These are phyloP conservation scores for Escovopsis weberi DNA, from an alignment of 2,329 filamentous ascomycete species.

Conservation along the genomic window DNA sequence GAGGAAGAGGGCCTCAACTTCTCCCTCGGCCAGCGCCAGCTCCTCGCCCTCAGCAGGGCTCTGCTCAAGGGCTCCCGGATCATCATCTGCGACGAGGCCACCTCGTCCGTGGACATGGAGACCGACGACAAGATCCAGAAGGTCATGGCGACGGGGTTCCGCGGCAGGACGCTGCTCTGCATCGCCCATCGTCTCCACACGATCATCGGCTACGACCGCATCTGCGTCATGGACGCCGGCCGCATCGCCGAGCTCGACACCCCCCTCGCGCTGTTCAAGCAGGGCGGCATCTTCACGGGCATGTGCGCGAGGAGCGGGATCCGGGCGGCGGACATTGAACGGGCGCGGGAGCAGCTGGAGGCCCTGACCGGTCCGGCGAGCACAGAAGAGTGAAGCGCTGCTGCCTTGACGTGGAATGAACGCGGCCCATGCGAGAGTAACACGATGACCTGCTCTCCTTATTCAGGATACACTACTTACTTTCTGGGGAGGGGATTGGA, in stretches of 20 bases:
- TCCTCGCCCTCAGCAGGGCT: conserved; percentile 86
- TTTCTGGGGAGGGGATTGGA: background rate
- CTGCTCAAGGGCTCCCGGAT: conserved; percentile 79
- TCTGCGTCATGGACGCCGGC: conserved; percentile 91
- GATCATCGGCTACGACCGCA: conserved; percentile 86
- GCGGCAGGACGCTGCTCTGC: conserved; percentile 75
- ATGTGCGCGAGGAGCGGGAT: conserved; percentile 90
- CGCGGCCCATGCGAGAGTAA: background rate
- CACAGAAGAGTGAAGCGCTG: conserved; percentile 1
- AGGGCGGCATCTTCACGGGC: conserved; percentile 62
- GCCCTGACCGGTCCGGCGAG: conserved; percentile 4
- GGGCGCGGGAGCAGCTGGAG: conserved; percentile 24
- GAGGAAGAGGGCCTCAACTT: conserved; percentile 96
- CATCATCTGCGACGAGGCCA: conserved; percentile 95
- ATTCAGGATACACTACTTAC: background rate
- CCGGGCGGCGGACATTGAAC: conserved; percentile 36
- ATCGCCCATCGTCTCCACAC: conserved; percentile 88
- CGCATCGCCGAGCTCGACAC: conserved; percentile 74
- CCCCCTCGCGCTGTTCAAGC: conserved; percentile 58
- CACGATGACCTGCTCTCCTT: background rate
- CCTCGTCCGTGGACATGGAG: conserved; percentile 84
- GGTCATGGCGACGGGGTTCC: conserved; percentile 75
- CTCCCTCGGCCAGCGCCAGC: conserved; percentile 83
- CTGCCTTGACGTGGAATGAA: background rate
- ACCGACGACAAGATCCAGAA: conserved; percentile 91